Percentiles rank a stretch among this genome's conserved stretches.
phyloP scores from a whole-genome alignment of 352 stramenopile species.

The Phytophthora europaea region DNA sequence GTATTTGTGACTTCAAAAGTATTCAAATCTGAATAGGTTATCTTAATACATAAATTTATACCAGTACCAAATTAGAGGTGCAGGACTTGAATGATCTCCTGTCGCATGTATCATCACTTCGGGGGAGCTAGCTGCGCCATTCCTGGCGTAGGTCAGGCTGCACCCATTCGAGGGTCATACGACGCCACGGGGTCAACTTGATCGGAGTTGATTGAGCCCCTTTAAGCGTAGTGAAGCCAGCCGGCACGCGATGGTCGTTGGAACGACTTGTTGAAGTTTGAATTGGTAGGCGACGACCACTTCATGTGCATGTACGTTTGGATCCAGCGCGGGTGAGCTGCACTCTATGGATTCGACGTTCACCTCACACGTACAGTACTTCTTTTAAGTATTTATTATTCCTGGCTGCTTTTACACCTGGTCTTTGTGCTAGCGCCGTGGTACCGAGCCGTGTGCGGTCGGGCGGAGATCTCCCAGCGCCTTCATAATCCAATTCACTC shows the following conservation, averaged over 20 bases:
- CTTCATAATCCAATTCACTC: conserved; percentile 4
- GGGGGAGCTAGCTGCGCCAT: too few species aligned
- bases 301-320: not conserved
- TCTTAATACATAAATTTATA: too few species aligned
- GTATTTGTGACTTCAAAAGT: too few species aligned
- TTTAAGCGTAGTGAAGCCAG: not conserved
- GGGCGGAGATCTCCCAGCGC: not conserved
- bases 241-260: not conserved
- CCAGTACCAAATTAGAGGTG: too few species aligned
- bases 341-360: not conserved
- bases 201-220: not conserved
- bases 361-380: not conserved
- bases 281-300: not conserved
- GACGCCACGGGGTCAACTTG: not conserved
- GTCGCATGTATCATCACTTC: too few species aligned
- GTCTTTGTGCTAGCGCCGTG: not conserved
- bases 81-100: too few species aligned
- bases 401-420: not conserved
- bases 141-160: too few species aligned
- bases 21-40: too few species aligned
- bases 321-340: not conserved
- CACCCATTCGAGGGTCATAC: not conserved
- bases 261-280: not conserved
- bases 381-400: not conserved
- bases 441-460: not conserved